phyloP scores from a whole-genome alignment of 164 flowering plant species.

The Magnolia sinica region DNA sequence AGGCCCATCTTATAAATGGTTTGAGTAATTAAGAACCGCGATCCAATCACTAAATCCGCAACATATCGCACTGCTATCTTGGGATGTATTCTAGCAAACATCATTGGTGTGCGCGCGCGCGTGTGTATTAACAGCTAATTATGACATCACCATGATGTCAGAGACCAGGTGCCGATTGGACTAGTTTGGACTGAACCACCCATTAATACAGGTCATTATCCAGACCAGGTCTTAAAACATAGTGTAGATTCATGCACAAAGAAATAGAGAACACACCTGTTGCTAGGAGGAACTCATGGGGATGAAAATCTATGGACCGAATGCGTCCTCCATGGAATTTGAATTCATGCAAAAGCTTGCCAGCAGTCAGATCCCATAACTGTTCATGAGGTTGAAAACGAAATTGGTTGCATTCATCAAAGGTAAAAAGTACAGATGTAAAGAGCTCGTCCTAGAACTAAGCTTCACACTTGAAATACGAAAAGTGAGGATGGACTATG shows the following conservation, averaged over 20 bases:
- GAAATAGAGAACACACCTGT: constrained; percentile 52
- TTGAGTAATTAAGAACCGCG: too few species aligned
- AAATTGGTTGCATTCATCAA: background rate
- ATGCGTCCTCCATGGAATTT: constrained; percentile 90
- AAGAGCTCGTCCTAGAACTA: background rate
- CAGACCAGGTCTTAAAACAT: background rate
- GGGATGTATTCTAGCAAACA: too few species aligned
- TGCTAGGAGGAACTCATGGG: constrained; percentile 93
- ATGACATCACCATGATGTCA: too few species aligned
- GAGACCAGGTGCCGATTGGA: too few species aligned
- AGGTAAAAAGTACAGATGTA: background rate
- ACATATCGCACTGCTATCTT: too few species aligned
- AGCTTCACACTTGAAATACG: background rate
- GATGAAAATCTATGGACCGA: constrained; percentile 98
- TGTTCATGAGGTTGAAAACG: constrained; percentile 19
- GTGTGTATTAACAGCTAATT: too few species aligned
- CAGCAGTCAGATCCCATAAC: constrained; percentile 99
- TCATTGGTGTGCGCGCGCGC: too few species aligned
- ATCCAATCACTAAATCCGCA: too few species aligned
- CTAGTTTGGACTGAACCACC: too few species aligned
- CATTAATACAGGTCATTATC: too few species aligned
- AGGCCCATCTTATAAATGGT: too few species aligned
- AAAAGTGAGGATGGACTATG: background rate
- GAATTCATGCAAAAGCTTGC: constrained; percentile 92
- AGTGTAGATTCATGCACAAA: background rate